Conservation (phyloP, 768 basidiomycete species). For the Pisolithus microcarpus region DNA sequence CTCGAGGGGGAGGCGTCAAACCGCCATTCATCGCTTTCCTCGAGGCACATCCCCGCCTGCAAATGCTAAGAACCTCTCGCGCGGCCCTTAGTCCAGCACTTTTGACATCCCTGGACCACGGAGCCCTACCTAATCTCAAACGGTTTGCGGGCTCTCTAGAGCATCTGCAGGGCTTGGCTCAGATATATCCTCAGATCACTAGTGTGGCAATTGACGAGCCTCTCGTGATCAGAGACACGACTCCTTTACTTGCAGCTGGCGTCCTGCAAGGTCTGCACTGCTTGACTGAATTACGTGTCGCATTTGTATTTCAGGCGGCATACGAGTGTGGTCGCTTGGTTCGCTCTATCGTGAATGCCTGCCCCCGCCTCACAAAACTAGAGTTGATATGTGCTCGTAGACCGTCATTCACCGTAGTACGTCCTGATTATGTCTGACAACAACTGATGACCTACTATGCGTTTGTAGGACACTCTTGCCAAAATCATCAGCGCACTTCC, state of each 20-base stretch:
- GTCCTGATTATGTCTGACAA: slow-evolving; percentile 11
- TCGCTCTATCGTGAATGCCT: slow-evolving; percentile 57
- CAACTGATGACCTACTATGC: background rate
- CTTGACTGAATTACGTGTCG: slow-evolving; percentile 53
- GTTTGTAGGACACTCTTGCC: slow-evolving; percentile 37
- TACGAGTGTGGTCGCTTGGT: slow-evolving; percentile 70
- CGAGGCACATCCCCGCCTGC: slow-evolving; percentile 52
- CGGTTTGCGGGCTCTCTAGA: slow-evolving; percentile 62
- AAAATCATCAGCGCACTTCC: slow-evolving; percentile 55
- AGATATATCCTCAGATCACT: slow-evolving; percentile 40
- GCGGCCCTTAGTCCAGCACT: slow-evolving; percentile 49
- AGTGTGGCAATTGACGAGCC: slow-evolving; percentile 60
- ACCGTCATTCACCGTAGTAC: slow-evolving; percentile 67
- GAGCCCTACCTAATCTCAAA: slow-evolving; percentile 42
- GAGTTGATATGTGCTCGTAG: slow-evolving; percentile 61
- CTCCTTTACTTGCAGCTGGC: slow-evolving; percentile 52
- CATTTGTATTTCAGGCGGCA: slow-evolving; percentile 63
- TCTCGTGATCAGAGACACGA: slow-evolving; percentile 59
- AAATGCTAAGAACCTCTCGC: slow-evolving; percentile 44
- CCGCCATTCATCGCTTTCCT: slow-evolving; percentile 62
- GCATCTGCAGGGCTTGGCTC: slow-evolving; percentile 56
- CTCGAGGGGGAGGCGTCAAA: slow-evolving; percentile 36
- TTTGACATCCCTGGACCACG: slow-evolving; percentile 40
- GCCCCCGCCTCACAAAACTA: slow-evolving; percentile 56
- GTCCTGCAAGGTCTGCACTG: slow-evolving; percentile 51